Base-by-base conservation (phyloP, 2,329 filamentous ascomycete genomes). In the Dothideomycetidae sp. region DNA sequence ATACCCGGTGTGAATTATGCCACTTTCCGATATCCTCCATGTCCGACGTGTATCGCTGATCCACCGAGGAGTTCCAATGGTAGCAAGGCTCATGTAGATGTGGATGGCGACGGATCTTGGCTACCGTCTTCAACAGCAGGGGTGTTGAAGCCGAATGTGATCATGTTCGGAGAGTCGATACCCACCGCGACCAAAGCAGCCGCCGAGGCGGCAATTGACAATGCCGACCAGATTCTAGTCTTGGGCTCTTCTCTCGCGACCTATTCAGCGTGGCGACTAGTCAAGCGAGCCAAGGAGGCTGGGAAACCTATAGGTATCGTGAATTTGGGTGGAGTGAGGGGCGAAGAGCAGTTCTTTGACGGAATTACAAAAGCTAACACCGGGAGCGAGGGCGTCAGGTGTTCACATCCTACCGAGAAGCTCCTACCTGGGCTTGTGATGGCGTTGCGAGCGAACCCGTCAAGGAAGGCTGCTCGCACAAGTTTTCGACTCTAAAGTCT, bases 131-230 rank as follows among this genome's bases (percentile, higher is more conserved):
- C 54, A 5, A 56, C 47, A 5, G 82, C 75, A 0, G 90, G 88
- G 2, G 74, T 96, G 26, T 57, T 98, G 39, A 96, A 96, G 53
- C 90, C 90, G 3, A 82, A 82, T 1, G 86, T 98, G 2, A 77
- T 86, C 49, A 94, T 96, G 84, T 96, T 96, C 55, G 90, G 90
- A 11, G 90, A 96, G 59, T 86, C 75, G 42, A 93, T 96, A 34
- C 65, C 72, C 0, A 57, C 61, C 1, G 51, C 60, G 1, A 76
- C 86, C 23, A 94, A 92, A 56, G 57, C 63, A 1, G 75, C 75
- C 0, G 88, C 86, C 1, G 86, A 96, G 53, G 62, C 73, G 17
- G 80, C 81, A 10, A 74, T 96, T 34, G 82, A 94, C 50, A 68
- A 70, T 17, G 81, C 84, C 1, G 75, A 75, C 4, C 73, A 74